Evolutionary conservation across 139 green algal species (phyloP), one percentile per base, ranked within the genome.

Genomic region (Pleodorina starrii): DNA sequence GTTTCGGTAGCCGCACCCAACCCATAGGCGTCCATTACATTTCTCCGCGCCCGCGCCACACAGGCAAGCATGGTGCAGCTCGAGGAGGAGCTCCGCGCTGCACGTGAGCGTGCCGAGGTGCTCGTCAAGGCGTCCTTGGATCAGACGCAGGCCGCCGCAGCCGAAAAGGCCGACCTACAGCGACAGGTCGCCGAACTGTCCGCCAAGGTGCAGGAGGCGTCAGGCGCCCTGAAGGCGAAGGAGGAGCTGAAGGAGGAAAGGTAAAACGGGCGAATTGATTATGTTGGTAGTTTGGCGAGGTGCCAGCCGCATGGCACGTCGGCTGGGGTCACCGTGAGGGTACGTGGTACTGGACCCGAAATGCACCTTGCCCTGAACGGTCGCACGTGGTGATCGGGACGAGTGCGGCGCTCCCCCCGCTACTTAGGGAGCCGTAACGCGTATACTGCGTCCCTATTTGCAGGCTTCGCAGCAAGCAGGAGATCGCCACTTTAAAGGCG

Each of bases 171-270:
- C 2, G 85, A 91, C 29, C 71, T 93, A 29, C 81, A 91, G 81
- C 46, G 46, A 75, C 73, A 88, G 84, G 29, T 94, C 57, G 87
- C 92, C 0, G 91, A 92, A 29, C 85, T 97, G 76, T 91, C 95
- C 16, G 91, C 86, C 51, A 96, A 94, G 91, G 87, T 98, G 68
- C 91, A 90, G 5, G 89, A 95, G 75, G 96, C 96, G 3, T 94
- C 94, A 7, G 93, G 91, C 0, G 93, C 92, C 0, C 75, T 98
- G 1, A 94, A 94, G 57, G 94, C 95, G 6, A 95, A 96, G 51
- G 96, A 98, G 19, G 96, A 98, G 90, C 95, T 98, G 14, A 92
- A 92, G 59, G 95, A 97, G 54, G 92, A 96, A n/a, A 93, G 90
- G 95, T 96, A 77, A 73, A 73, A n/a, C n/a, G n/a, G n/a, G n/a